Evolutionary conservation across 257 asterid species (phyloP).

Genomic region (Galeopsis tetrahit): DNA sequence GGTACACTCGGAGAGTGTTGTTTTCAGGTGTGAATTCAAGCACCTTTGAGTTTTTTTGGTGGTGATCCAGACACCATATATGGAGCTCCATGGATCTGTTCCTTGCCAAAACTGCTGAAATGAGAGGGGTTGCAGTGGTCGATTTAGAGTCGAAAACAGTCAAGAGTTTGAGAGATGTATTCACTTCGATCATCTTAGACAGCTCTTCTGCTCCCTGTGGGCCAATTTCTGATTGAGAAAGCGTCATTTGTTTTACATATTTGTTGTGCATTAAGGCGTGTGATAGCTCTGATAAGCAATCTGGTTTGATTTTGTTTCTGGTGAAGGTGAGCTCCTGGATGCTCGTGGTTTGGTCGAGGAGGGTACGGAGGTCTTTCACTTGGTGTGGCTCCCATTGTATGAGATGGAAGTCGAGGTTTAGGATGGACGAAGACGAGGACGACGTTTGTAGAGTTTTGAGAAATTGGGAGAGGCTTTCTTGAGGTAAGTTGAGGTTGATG

Average conservation of each 20-base stretch:
- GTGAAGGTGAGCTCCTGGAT: conserved; percentile 51
- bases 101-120: conserved; percentile 83
- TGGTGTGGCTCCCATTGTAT: conserved; percentile 66
- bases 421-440: conserved; percentile 38
- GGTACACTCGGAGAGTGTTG: conserved; percentile 57
- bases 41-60: conserved; percentile 46
- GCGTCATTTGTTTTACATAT: conserved; percentile 49
- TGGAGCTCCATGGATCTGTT: conserved; percentile 78
- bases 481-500: conserved; percentile 51
- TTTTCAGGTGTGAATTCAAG: conserved; percentile 67
- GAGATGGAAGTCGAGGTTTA: conserved; percentile 63
- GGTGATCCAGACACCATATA: conserved; percentile 56
- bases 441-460: conserved; percentile 47
- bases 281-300: conserved; percentile 60
- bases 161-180: conserved; percentile 61
- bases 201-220: conserved; percentile 78
- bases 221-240: conserved; percentile 73
- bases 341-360: conserved; percentile 45
- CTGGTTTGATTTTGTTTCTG: conserved; percentile 54
- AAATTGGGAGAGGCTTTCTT: conserved; percentile 43
- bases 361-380: conserved; percentile 38
- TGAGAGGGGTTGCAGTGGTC: conserved; percentile 59
- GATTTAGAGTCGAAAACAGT: conserved; percentile 61
- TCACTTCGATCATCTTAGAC: conserved; percentile 90
- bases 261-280: conserved; percentile 47